phyloP scores from a whole-genome alignment of 140 eudicot genomes.

The Senecio squalidus region DNA sequence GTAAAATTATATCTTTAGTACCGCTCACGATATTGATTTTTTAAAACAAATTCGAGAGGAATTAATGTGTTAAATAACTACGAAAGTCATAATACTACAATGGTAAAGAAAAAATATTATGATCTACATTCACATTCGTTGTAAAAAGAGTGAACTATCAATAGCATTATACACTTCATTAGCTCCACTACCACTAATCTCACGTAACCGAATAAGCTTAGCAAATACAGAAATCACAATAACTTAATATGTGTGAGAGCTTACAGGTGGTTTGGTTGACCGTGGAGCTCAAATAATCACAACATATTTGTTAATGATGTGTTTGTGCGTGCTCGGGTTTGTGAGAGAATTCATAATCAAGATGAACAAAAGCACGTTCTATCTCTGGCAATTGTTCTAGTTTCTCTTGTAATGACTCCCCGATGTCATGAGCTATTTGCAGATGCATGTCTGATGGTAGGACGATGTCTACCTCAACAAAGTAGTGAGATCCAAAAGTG shows the following conservation, averaged over 20 bases:
- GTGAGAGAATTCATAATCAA: slow-evolving; percentile 62
- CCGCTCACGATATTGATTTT: too few relatives aligned
- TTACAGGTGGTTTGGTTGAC: slow-evolving; percentile 3
- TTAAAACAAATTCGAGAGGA: too few relatives aligned
- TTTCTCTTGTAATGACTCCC: slow-evolving; percentile 70
- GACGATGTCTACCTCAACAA: slow-evolving; percentile 75
- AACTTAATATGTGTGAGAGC: neutral
- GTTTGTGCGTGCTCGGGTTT: slow-evolving; percentile 65
- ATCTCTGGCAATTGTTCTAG: slow-evolving; percentile 62
- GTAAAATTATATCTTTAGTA: too few relatives aligned
- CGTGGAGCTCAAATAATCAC: slow-evolving; percentile 1
- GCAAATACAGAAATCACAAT: neutral
- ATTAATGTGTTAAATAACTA: too few relatives aligned
- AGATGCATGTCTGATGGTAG: slow-evolving; percentile 57
- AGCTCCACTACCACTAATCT: slow-evolving; percentile 7
- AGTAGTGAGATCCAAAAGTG: slow-evolving; percentile 75
- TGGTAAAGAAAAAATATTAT: too few relatives aligned
- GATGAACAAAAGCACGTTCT: slow-evolving; percentile 71
- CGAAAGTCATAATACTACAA: too few relatives aligned
- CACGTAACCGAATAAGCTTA: neutral
- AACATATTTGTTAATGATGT: slow-evolving; percentile 9
- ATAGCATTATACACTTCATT: slow-evolving; percentile 7
- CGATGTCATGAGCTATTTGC: slow-evolving; percentile 61
- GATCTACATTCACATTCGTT: slow-evolving; percentile 3
- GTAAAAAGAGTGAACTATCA: neutral